These are phyloP conservation scores for Chlorella variabilis DNA, from an alignment of 163 green algal genomes.

Conservation along the genomic window DNA sequence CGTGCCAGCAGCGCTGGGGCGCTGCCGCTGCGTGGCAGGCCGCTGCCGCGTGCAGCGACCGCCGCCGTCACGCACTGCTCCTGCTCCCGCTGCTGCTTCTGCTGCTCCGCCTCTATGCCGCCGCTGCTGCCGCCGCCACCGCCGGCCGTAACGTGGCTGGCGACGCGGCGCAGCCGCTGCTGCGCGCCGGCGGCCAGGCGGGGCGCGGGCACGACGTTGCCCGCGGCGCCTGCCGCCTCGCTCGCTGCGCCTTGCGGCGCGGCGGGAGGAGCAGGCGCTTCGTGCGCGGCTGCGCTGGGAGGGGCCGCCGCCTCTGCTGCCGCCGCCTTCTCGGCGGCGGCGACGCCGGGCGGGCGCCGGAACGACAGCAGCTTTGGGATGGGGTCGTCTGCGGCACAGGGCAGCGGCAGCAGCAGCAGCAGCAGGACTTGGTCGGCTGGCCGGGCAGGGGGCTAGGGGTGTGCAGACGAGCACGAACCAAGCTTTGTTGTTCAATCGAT, in stretches of 20 bases:
- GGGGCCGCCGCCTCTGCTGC: not conserved
- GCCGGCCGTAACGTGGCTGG: constrained; percentile 1
- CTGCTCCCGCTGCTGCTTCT: not conserved
- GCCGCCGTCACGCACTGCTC: too few species aligned
- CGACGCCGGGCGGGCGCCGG: not conserved
- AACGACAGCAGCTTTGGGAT: constrained; percentile 41
- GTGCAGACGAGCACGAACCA: too few species aligned
- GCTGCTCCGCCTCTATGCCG: not conserved
- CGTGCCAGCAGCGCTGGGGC: not conserved
- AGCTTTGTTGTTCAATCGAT: too few species aligned
- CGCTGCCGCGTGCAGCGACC: too few species aligned
- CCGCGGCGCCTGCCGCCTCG: not conserved
- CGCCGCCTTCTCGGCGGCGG: not conserved
- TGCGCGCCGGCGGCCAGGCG: not conserved
- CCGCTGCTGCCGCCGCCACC: not conserved
- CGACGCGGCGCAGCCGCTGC: constrained; percentile 11
- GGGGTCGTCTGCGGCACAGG: constrained; percentile 35
- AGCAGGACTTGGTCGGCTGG: too few species aligned
- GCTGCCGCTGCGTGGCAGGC: constrained; percentile 11
- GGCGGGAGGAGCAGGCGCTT: not conserved
- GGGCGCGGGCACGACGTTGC: constrained; percentile 5
- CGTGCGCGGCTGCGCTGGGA: not conserved
- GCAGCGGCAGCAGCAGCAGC: too few species aligned
- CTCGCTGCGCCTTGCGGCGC: not conserved
- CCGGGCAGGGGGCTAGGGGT: too few species aligned